Base-by-base conservation (phyloP, 805 yeast species). In the Scheffersomyces coipomensis region DNA sequence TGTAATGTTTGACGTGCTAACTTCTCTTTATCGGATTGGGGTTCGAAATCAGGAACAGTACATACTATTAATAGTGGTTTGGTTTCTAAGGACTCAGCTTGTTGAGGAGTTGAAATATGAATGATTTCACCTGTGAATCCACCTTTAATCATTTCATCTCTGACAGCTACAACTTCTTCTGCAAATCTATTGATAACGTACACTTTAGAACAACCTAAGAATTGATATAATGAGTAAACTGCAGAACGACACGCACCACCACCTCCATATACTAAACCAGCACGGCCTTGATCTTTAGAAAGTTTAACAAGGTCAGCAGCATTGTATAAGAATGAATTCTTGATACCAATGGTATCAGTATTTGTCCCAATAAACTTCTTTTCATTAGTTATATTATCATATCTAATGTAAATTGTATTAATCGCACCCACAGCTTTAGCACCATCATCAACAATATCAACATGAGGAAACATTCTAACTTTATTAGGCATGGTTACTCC, bases 171-270 rank as follows among this genome's bases (percentile, higher is more conserved):
- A 10, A 62, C 60, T 40, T 62, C 67, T 30, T 34, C 37, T 24
- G 48, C 51, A 35, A 45, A 55, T n/a, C 66, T 45, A 40, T 62
- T 62, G 12, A 62, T 53, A 23, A 61, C 52, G 39, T 62, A 62
- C 12, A 62, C 47, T 18, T 41, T 44, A 25, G 52, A 24, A 37
- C 67, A 60, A 7, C 50, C 53, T 41, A 60, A 47, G 32, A 46
- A 56, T 32, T 50, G 38, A 26, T 53, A 41, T 34, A 62, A 51
- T 2, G 65, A 60, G 34, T 52, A 60, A 5, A 61, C 57, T 2
- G 66, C 66, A 7, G 63, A 56, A 22, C 66, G 47, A 30, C 62
- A 56, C 11, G 67, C 66, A 9, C 67, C 67, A 10, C 67, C 67
- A 5, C 66, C 66, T 5, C 67, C 65, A 37, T 60, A 62, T 0